Conservation (phyloP, 768 basidiomycete species). For the Termitomyces sp. region DNA sequence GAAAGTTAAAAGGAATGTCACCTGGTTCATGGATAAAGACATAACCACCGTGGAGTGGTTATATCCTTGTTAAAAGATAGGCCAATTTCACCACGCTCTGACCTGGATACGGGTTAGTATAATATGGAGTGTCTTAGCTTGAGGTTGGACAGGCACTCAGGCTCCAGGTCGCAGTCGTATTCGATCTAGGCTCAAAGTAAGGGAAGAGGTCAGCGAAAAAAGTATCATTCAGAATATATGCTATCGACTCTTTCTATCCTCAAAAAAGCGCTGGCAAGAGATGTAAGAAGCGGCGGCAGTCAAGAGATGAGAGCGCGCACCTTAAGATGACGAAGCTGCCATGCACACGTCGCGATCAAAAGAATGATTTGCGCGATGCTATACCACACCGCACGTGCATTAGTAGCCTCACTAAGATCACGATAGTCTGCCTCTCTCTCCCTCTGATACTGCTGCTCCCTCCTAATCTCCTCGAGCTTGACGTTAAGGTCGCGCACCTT, state of each 20-base stretch:
- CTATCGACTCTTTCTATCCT: constrained; percentile 40
- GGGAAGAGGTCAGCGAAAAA: too few relatives aligned
- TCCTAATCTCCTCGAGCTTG: constrained; percentile 87
- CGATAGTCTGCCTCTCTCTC: constrained; percentile 92
- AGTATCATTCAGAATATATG: too few relatives aligned
- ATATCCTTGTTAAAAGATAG: too few relatives aligned
- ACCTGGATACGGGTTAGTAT: too few relatives aligned
- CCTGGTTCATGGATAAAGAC: too few relatives aligned
- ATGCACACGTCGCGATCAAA: constrained; percentile 79
- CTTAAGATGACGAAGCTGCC: constrained; percentile 93
- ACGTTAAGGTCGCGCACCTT: constrained; percentile 92
- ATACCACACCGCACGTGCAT: constrained; percentile 94
- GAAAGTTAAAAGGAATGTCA: too few relatives aligned
- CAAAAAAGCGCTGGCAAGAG: constrained; percentile 68
- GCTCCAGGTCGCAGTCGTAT: too few relatives aligned
- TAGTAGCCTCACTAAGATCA: constrained; percentile 85
- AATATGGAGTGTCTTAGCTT: too few relatives aligned
- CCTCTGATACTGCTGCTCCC: constrained; percentile 97
- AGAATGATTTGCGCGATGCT: constrained; percentile 84
- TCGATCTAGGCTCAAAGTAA: too few relatives aligned
- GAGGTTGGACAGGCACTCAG: too few relatives aligned
- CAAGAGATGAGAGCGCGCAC: constrained; percentile 32
- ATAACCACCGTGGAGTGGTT: too few relatives aligned
- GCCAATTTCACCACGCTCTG: too few relatives aligned
- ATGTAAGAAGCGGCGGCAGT: neutral